Evolutionary conservation across 163 green algal genomes (phyloP), one percentile per base, ranked within the genome.

Genomic region (Coccomyxa subellipsoidea): DNA sequence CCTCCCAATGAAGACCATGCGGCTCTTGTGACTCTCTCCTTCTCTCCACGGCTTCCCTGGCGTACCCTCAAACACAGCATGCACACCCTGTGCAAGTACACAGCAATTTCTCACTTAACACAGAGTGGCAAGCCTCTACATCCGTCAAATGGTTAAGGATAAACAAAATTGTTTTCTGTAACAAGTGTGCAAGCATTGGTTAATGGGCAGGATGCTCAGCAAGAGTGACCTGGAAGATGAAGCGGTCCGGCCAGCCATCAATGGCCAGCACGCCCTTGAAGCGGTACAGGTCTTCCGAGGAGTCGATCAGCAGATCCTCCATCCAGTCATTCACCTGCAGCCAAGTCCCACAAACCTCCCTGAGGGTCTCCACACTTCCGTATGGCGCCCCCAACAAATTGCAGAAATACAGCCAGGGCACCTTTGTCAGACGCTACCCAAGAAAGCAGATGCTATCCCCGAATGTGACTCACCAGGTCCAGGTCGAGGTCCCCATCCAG

Each of bases 401-500:
- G n/a, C n/a, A 29, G 47, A 12, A 66, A 18, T 12, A 66, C 47
- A 66, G 12, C 18, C 18, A 66, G 47, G 18, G 47, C 47, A 66
- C 12, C 12, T 66, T 12, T 73, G 66, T 1, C 21, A 36, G 31
- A 34, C 32, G 66, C 66, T 34, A 4, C n/a, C 27, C 66, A 73
- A 36, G 66, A 9, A 32, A 8, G 21, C 27, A 73, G 4, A 27
- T 12, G 27, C 12, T 12, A 66, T 66, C 29, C 31, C 66, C 27
- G 8, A 34, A 8, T n/a, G 29, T 34, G 66, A 73, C 54, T 27
- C 59, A 82, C 79, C 79, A 54, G 76, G 3, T 96, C 90, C 23
- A 97, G 84, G 80, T 97, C 93, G 87, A 97, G 88, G 54, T 97
- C 90, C 0, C 94, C 94, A 18, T 95, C 90, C 18, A 96, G 77